Evolutionary conservation across 768 basidiomycete genomes (phyloP).

Genomic region (Xerocomus spinulosus): DNA sequence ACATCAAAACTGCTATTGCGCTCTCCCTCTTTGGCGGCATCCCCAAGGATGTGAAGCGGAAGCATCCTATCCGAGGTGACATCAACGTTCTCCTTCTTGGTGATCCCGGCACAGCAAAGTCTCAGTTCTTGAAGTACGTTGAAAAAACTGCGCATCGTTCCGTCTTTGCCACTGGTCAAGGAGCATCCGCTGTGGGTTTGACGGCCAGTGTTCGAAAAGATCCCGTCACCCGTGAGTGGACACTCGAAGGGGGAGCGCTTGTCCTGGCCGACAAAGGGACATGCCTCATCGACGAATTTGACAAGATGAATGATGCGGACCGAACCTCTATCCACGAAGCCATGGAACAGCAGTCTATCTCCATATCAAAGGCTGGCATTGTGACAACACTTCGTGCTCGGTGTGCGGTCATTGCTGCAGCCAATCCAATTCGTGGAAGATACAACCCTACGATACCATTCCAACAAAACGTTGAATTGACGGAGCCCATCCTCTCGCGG

Average conservation of each 20-base stretch:
- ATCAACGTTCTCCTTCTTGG: slow-evolving; percentile 96
- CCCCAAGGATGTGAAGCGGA: slow-evolving; percentile 92
- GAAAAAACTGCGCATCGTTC: slow-evolving; percentile 98
- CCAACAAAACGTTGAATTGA: slow-evolving; percentile 96
- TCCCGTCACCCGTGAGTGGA: slow-evolving; percentile 96
- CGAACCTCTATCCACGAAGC: slow-evolving; percentile 99
- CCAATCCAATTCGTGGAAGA: slow-evolving; percentile 93
- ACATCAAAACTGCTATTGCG: slow-evolving; percentile 97
- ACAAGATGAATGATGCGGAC: slow-evolving; percentile 99
- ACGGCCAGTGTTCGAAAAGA: slow-evolving; percentile 99
- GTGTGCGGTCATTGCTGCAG: slow-evolving; percentile 96
- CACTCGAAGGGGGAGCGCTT: slow-evolving; percentile 94
- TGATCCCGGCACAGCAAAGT: slow-evolving; percentile 98
- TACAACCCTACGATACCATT: slow-evolving; percentile 99
- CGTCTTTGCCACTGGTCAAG: slow-evolving; percentile 97
- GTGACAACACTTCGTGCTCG: slow-evolving; percentile 97
- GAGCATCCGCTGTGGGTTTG: slow-evolving; percentile 96
- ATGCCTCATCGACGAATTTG: slow-evolving; percentile 98
- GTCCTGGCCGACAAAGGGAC: slow-evolving; percentile 99
- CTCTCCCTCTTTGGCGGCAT: slow-evolving; percentile 94
- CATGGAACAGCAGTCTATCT: slow-evolving; percentile 99
- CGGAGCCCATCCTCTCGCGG: slow-evolving; percentile 95
- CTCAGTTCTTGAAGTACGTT: slow-evolving; percentile 97
- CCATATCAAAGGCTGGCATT: slow-evolving; percentile 98
- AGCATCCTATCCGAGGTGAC: slow-evolving; percentile 94